Evolutionary conservation across 2,329 filamentous ascomycete genomes (phyloP), one percentile per base, ranked within the genome.

Genomic region (Aphanoascus verrucosus): DNA sequence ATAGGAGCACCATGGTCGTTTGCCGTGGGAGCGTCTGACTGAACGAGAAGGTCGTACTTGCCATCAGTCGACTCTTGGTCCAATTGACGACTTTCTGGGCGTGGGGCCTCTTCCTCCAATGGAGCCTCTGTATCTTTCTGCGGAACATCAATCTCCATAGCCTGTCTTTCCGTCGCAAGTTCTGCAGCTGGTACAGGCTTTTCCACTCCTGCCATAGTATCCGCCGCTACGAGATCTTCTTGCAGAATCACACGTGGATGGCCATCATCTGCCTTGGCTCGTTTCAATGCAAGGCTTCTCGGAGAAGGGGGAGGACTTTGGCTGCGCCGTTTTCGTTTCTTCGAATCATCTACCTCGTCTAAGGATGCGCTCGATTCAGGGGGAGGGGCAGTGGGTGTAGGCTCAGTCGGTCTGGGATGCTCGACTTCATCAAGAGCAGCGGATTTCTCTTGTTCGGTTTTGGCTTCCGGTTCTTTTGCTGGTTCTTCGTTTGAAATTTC

Each of bases 271-370:
- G 74, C 68, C 59, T 76, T 77, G 9, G 74, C 69, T 56, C 77
- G 80, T 64, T 85, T 85, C 49, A 70, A 72, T 43, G 75, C 72
- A 46, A 76, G 67, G 12, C 78, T 76, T 54, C 80, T 74, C 20
- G 72, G 69, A 8, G 73, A 76, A 7, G 78, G 78, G 17, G 77
- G 72, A 35, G 83, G 83, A 54, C 77, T 85, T 53, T 75, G 73
- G 42, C 82, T 86, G 60, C 82, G 76, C 60, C 82, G 79, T 66
- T 85, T 86, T 57, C 83, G 76, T 67, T 84, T 86, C 60, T 79
- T 79, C 40, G 72, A 72, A 59, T 83, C 81, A 57, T 79, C 74
- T 34, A 71, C 60, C 40, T 69, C 60, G 61, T 73, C 70, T 58
- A 53, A 49, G 42, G 52, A 48, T 8, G 63, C 62, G 28, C 59